Conservation (phyloP, 345 rosid species). For the Linum usitatissimum region DNA sequence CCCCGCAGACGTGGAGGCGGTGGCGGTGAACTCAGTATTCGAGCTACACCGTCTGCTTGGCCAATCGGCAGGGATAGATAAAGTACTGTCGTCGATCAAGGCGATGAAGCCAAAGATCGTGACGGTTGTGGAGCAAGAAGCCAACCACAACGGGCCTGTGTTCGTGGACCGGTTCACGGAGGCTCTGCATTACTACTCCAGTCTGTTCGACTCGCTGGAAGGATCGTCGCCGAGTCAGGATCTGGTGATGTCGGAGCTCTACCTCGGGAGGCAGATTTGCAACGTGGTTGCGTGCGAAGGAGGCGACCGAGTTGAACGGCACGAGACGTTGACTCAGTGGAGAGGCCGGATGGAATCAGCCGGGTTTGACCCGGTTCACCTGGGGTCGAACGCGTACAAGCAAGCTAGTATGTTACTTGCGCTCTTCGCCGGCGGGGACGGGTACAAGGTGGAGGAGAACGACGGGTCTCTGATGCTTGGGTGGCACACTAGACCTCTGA, state of each 20-base stretch:
- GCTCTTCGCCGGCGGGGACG: slow-evolving; percentile 61
- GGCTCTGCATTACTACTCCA: slow-evolving; percentile 27
- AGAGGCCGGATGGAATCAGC: slow-evolving; percentile 39
- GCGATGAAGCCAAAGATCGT: slow-evolving; percentile 27
- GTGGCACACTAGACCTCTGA: slow-evolving; percentile 79
- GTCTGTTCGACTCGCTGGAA: slow-evolving; percentile 35
- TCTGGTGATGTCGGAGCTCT: slow-evolving; percentile 65
- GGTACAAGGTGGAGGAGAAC: slow-evolving; percentile 79
- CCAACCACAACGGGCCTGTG: slow-evolving; percentile 24
- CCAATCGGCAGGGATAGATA: slow-evolving; percentile 18
- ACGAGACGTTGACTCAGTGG: slow-evolving; percentile 67
- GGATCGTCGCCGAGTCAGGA: slow-evolving; percentile 42
- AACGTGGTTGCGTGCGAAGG: slow-evolving; percentile 81
- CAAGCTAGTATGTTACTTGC: slow-evolving; percentile 80
- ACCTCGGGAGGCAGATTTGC: slow-evolving; percentile 77
- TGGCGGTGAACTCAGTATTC: slow-evolving; percentile 24
- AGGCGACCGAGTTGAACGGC: slow-evolving; percentile 63
- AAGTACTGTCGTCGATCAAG: slow-evolving; percentile 19
- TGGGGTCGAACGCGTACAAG: slow-evolving; percentile 79
- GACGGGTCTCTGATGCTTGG: slow-evolving; percentile 72
- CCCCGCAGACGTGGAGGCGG: slow-evolving; percentile 19
- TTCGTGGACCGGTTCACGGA: slow-evolving; percentile 24
- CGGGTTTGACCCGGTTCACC: slow-evolving; percentile 59
- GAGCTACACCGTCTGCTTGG: slow-evolving; percentile 28
- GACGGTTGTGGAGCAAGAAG: slow-evolving; percentile 27